These are phyloP conservation scores for Umbelopsis vinacea DNA, from an alignment of 192 early-diverging fungal species.

Conservation along the genomic window DNA sequence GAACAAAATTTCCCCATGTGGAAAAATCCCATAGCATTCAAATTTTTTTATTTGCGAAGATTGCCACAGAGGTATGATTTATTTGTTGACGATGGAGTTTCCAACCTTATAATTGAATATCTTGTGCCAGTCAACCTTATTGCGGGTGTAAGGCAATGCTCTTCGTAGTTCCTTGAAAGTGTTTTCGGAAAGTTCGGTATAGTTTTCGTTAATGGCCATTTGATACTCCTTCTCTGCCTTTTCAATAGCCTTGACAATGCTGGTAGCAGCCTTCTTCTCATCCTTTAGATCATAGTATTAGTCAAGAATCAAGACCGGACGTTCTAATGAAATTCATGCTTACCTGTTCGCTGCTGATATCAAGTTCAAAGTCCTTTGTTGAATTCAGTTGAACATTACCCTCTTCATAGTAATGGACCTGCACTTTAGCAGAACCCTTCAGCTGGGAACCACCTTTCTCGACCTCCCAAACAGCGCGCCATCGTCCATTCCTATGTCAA, in stretches of 20 bases:
- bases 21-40: too few relatives aligned
- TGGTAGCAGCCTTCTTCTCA: slow-evolving; percentile 42
- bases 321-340: neutral
- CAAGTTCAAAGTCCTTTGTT: slow-evolving; percentile 67
- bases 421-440: slow-evolving; percentile 73
- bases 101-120: slow-evolving; percentile 66
- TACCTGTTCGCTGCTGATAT: slow-evolving; percentile 19
- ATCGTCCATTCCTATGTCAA: slow-evolving; percentile 81
- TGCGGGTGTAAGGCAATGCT: slow-evolving; percentile 88
- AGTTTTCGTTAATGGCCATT: slow-evolving; percentile 80
- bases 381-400: slow-evolving; percentile 97
- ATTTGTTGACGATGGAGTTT: slow-evolving; percentile 43
- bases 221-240: slow-evolving; percentile 85
- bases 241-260: slow-evolving; percentile 68
- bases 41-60: too few relatives aligned
- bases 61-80: too few relatives aligned
- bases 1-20: neutral
- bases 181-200: slow-evolving; percentile 77
- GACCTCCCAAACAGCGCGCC: slow-evolving; percentile 85
- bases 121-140: slow-evolving; percentile 95
- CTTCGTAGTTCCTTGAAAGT: slow-evolving; percentile 92
- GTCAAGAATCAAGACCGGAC: too few relatives aligned
- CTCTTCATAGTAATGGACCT: slow-evolving; percentile 99
- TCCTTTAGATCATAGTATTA: slow-evolving; percentile 21
- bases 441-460: slow-evolving; percentile 60